A percentile compares a stretch with the other conserved stretches of the same genome.
These are phyloP conservation scores for Metarhizium album DNA, from an alignment of 2,329 filamentous ascomycete species.

Conservation along the genomic window DNA sequence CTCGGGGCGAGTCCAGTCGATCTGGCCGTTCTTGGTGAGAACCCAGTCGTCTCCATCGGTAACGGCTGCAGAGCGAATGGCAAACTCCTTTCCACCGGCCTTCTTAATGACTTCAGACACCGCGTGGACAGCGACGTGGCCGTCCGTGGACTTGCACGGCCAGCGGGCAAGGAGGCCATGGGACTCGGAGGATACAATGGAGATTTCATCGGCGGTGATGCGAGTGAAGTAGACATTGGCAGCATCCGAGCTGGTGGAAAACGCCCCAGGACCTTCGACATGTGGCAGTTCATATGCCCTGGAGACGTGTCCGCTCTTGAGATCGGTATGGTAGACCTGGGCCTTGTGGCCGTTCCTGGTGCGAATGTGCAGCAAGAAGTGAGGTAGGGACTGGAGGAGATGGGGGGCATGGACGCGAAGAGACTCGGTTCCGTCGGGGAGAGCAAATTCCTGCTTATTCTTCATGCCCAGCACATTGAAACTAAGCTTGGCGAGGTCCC, in stretches of 20 bases:
- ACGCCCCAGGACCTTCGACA: conserved; percentile 57
- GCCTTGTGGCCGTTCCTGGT: conserved; percentile 64
- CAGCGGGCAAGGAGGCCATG: conserved; percentile 68
- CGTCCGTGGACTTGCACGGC: conserved; percentile 40
- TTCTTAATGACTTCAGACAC: conserved; percentile 77
- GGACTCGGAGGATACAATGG: conserved; percentile 65
- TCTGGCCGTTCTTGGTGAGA: conserved; percentile 70
- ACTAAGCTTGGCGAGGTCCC: conserved; percentile 48
- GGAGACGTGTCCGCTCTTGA: conserved; percentile 56
- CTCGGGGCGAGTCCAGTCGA: conserved; percentile 73
- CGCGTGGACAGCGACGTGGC: conserved; percentile 48
- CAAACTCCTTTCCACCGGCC: conserved; percentile 51
- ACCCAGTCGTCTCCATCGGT: conserved; percentile 65
- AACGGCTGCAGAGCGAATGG: conserved; percentile 66
- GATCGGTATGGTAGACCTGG: conserved; percentile 74
- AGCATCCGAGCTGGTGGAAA: conserved; percentile 66
- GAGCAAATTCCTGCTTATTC: conserved; percentile 41
- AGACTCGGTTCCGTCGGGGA: conserved; percentile 34
- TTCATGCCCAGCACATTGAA: conserved; percentile 60
- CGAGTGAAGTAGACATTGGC: conserved; percentile 85
- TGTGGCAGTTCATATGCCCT: conserved; percentile 74
- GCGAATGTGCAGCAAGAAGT: conserved; percentile 77
- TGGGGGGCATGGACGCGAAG: conserved; percentile 66
- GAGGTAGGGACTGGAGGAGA: conserved; percentile 58
- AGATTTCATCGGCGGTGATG: conserved; percentile 62